Evolutionary conservation across 2,329 filamentous ascomycete genomes (phyloP), one percentile per base, ranked within the genome.

Genomic region (Pseudocercospora pini-densiflorae): DNA sequence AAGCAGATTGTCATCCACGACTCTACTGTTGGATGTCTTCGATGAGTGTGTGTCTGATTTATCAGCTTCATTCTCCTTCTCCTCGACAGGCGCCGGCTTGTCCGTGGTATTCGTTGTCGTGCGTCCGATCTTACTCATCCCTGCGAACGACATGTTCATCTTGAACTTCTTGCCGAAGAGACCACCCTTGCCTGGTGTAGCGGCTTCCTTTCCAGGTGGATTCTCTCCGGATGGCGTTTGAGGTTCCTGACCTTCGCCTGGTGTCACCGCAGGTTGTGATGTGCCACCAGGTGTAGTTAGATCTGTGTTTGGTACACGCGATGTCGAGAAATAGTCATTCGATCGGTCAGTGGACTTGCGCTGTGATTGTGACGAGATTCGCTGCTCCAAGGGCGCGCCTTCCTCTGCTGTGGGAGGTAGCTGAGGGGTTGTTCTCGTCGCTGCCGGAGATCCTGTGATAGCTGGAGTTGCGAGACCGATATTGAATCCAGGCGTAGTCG

Each of bases 111-210:
- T 86, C 3, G 89, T 89, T 3, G 86, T 83, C 2, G 89, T 90
- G 16, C 92, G 87, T 12, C 89, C 89, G 14, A 94, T 84, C 79
- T 97, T 97, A 83, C 96, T 97, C 74, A 90, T 90, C 71, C 90
- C 89, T 40, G 72, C 72, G 74, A 94, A 93, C 0, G 90, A 89
- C 71, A 75, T 77, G 67, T 84, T 86, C 87, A 92, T 90, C 57
- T 91, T 89, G 78, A 97, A 94, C 73, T 92, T 92, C 81, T 94
- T 95, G 51, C 91, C 89, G 77, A 97, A 96, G 5, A 92, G 82
- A 59, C 80, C 80, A 67, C 86, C 86, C 57, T 76, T 77, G 31
- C 74, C 74, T 2, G 75, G 72, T 3, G 75, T 77, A 9, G 47
- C 47, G n/a, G 43, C 68, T 23, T 77, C 75, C 69, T 92, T 91